These are phyloP conservation scores for Euphrasia confusa DNA, from an alignment of 257 asterid species.

Conservation along the genomic window DNA sequence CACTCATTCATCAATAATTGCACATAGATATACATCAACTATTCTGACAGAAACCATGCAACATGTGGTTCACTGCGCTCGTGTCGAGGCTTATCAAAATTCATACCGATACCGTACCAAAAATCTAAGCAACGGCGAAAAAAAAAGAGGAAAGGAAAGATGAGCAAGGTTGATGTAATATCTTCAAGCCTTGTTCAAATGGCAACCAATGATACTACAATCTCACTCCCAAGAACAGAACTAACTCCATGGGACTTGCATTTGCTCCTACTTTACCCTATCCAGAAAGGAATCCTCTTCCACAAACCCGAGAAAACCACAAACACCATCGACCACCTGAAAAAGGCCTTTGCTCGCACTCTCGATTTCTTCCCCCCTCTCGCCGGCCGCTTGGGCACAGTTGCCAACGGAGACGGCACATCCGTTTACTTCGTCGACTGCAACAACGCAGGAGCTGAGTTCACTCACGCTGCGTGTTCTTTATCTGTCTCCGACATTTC, in stretches of 20 bases:
- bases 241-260: conserved; percentile 39
- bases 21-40: too few species aligned
- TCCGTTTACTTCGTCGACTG: not conserved
- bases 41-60: not conserved
- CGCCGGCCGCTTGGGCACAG: conserved; percentile 43
- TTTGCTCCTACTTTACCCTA: conserved; percentile 24
- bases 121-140: not conserved
- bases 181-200: conserved; percentile 17
- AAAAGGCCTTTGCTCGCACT: conserved; percentile 36
- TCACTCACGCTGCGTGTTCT: not conserved
- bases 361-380: conserved; percentile 50
- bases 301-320: conserved; percentile 24
- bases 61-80: not conserved
- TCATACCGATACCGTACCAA: too few species aligned
- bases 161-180: conserved; percentile 3
- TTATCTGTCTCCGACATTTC: not conserved
- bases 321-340: conserved; percentile 30
- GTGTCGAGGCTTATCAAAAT: not conserved
- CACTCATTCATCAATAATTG: not conserved
- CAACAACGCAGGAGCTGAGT: conserved; percentile 1
- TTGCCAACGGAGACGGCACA: conserved; percentile 1
- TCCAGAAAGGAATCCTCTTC: conserved; percentile 38
- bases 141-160: not conserved
- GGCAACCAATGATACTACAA: not conserved
- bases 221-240: conserved; percentile 16